These are phyloP conservation scores for Aristolochia fimbriata DNA, from an alignment of 164 flowering plant genomes.

Conservation along the genomic window DNA sequence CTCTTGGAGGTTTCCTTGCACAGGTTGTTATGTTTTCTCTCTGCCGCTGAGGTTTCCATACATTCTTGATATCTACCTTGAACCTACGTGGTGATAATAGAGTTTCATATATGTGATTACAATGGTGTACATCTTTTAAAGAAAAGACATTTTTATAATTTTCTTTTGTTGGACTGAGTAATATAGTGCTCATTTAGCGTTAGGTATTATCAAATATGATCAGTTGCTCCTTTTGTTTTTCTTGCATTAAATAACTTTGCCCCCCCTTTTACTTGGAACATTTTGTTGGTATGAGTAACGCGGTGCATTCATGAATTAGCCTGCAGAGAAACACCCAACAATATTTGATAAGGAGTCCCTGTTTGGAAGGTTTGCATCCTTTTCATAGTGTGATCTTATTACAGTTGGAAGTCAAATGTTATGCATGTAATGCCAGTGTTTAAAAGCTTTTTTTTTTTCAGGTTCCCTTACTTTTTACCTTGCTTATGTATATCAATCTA, in stretches of 20 bases:
- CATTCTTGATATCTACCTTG: too few relatives aligned
- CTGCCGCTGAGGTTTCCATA: too few relatives aligned
- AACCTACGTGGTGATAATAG: too few relatives aligned
- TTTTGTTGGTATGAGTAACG: not conserved
- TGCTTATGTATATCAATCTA: conserved; percentile 43
- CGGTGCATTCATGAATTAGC: conserved; percentile 3
- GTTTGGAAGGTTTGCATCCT: conserved; percentile 10
- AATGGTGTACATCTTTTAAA: too few relatives aligned
- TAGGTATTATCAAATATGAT: too few relatives aligned
- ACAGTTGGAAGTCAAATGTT: not conserved
- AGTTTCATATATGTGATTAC: too few relatives aligned
- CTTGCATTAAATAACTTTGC: not conserved
- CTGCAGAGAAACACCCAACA: conserved; percentile 13
- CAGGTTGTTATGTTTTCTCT: not conserved
- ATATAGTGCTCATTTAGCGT: too few relatives aligned
- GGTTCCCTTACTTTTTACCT: conserved; percentile 66
- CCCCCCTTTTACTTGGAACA: not conserved
- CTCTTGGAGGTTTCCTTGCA: conserved; percentile 54
- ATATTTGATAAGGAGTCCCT: conserved; percentile 9
- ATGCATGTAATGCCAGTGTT: not conserved
- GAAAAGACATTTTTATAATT: too few relatives aligned
- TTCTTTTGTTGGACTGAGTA: too few relatives aligned
- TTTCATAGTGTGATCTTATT: too few relatives aligned
- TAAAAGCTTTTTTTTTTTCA: not conserved
- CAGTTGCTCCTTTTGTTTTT: too few relatives aligned